Evolutionary conservation across 2,329 filamentous ascomycete genomes (phyloP).

Genomic region (Aspergillus felis): DNA sequence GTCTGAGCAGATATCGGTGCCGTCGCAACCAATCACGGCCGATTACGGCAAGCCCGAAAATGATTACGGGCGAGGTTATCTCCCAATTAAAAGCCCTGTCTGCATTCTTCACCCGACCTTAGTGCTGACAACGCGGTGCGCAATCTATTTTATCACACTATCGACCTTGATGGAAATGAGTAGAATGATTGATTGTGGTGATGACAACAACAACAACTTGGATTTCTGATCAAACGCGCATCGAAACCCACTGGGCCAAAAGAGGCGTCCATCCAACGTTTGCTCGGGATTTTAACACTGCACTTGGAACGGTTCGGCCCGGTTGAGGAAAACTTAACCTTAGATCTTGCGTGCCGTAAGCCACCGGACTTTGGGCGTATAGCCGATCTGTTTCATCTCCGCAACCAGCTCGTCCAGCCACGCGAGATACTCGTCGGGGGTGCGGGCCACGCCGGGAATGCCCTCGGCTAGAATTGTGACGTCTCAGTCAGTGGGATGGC

Average conservation of each 20-base stretch:
- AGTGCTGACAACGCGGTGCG: neutral
- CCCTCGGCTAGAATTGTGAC: slow-evolving; percentile 1
- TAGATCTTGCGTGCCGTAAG: neutral
- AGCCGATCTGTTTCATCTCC: slow-evolving; percentile 10
- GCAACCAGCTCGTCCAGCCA: slow-evolving; percentile 8
- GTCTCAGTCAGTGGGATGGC: neutral
- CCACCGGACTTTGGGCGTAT: slow-evolving; percentile 7
- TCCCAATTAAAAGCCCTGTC: neutral
- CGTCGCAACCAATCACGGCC: neutral
- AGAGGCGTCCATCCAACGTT: neutral
- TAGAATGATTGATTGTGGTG: too few species aligned
- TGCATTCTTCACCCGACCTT: neutral
- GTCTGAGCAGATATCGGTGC: neutral
- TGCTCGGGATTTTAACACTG: too few species aligned
- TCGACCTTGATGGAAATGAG: neutral
- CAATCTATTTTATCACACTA: neutral
- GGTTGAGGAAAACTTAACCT: neutral
- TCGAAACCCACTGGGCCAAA: neutral
- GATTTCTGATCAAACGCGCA: neutral
- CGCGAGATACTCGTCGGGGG: slow-evolving; percentile 5
- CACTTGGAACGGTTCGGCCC: too few species aligned
- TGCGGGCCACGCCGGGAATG: slow-evolving; percentile 9
- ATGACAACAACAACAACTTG: too few species aligned
- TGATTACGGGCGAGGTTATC: neutral
- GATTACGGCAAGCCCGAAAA: neutral